phyloP scores from a whole-genome alignment of 2,329 filamentous ascomycete genomes.

The Bipolaris gigantea region DNA sequence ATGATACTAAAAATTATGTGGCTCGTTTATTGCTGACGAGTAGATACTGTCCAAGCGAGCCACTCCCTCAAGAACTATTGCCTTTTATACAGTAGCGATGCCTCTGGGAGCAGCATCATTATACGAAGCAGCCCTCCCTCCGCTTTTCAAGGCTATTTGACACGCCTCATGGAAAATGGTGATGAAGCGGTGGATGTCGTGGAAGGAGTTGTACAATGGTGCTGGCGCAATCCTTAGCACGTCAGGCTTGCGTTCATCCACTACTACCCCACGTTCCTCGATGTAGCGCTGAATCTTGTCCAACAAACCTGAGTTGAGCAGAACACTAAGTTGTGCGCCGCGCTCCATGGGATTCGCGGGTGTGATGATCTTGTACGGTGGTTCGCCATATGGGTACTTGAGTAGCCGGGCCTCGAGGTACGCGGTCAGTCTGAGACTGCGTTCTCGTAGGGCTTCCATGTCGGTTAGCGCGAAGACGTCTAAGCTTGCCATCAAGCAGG shows the following conservation, averaged over 20 bases:
- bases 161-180: slow-evolving; percentile 56
- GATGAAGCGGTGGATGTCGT: slow-evolving; percentile 60
- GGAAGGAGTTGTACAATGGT: slow-evolving; percentile 80
- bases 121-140: neutral
- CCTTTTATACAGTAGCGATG: slow-evolving; percentile 16
- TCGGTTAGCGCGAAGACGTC: slow-evolving; percentile 72
- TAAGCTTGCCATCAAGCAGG: slow-evolving; percentile 71
- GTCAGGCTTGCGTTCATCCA: slow-evolving; percentile 82
- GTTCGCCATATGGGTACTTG: slow-evolving; percentile 19
- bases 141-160: slow-evolving; percentile 36
- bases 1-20: slow-evolving; percentile 7
- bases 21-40: neutral
- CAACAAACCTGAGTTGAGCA: slow-evolving; percentile 68
- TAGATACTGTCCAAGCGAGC: neutral
- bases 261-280: slow-evolving; percentile 69
- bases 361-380: slow-evolving; percentile 63
- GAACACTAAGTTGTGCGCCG: slow-evolving; percentile 77
- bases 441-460: slow-evolving; percentile 69
- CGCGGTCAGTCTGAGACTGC: slow-evolving; percentile 72
- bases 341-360: slow-evolving; percentile 68
- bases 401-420: slow-evolving; percentile 65
- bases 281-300: slow-evolving; percentile 67
- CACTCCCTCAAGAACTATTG: neutral
- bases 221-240: slow-evolving; percentile 83
- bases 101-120: slow-evolving; percentile 6